Evolutionary conservation across 768 basidiomycete species (phyloP).

Genomic region (Russula sp.): DNA sequence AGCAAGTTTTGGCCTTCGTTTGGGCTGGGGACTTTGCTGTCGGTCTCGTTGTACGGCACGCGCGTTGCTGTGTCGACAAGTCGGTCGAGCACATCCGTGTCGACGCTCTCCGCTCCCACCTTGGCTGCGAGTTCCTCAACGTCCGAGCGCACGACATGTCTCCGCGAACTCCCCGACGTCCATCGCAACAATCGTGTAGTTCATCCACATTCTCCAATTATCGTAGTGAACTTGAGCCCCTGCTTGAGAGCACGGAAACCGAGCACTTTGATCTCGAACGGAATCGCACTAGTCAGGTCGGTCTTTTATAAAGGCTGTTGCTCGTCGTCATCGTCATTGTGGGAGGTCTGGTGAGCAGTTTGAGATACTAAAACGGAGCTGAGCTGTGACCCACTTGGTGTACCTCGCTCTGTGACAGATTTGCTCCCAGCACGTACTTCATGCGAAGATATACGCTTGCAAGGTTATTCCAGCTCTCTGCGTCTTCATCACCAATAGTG

Average conservation of each 20-base stretch:
- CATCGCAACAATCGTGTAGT: conserved; percentile 91
- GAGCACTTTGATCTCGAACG: conserved; percentile 74
- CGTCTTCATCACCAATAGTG: conserved; percentile 91
- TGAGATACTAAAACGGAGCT: not conserved
- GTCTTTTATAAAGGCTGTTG: not conserved
- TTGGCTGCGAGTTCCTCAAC: conserved; percentile 67
- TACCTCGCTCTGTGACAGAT: conserved; percentile 36
- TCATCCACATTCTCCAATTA: conserved; percentile 98
- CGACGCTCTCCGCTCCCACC: conserved; percentile 57
- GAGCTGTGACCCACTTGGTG: not conserved
- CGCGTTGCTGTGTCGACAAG: conserved; percentile 85
- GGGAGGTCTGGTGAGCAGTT: not conserved
- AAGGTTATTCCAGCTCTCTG: conserved; percentile 97
- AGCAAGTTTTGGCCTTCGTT: conserved; percentile 68
- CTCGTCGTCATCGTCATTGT: conserved; percentile 7
- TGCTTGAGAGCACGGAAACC: conserved; percentile 93
- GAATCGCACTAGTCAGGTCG: conserved; percentile 38
- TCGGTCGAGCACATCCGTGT: conserved; percentile 84
- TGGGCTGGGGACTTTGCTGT: conserved; percentile 40
- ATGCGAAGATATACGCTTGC: conserved; percentile 91
- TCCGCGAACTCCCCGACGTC: conserved; percentile 93
- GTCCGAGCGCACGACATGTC: conserved; percentile 75
- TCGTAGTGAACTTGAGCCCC: conserved; percentile 80
- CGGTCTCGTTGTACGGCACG: conserved; percentile 42
- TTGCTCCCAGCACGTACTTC: conserved; percentile 42